A percentile compares a stretch with the other conserved stretches of the same genome.
These are phyloP conservation scores for Ophiostoma himal-ulmi DNA, from an alignment of 2,329 filamentous ascomycete genomes.

Conservation along the genomic window DNA sequence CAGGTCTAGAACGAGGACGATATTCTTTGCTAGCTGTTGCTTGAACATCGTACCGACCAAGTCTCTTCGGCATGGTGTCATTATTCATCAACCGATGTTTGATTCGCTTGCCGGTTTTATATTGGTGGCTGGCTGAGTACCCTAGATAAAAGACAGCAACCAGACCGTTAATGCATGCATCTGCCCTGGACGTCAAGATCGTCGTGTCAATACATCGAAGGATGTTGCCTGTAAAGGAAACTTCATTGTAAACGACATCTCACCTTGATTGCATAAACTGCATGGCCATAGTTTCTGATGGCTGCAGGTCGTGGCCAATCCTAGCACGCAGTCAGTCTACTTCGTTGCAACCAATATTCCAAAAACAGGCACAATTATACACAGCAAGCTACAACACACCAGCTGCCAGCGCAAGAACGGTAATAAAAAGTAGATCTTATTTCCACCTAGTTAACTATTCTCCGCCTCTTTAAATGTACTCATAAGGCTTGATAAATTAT, in stretches of 20 bases:
- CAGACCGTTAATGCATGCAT: background rate
- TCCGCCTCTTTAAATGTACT: background rate
- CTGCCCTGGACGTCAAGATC: background rate
- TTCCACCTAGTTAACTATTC: background rate
- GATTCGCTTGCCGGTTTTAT: background rate
- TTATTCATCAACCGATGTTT: background rate
- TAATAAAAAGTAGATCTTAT: background rate
- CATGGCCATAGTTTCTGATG: no score
- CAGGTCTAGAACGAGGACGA: background rate
- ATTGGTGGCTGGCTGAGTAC: background rate
- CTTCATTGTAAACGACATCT: background rate
- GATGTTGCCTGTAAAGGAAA: background rate
- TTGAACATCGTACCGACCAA: background rate
- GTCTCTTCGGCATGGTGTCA: background rate
- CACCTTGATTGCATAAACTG: no score
- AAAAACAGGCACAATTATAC: background rate
- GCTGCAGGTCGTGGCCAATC: background rate
- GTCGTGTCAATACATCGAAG: background rate
- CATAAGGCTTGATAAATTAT: background rate
- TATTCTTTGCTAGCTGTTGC: background rate
- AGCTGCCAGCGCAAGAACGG: background rate
- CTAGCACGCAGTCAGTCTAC: background rate
- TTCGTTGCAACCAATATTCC: background rate
- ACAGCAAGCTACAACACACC: background rate
- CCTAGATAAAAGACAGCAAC: background rate